Evolutionary conservation across 2,329 filamentous ascomycete genomes (phyloP).

Genomic region (Penicillium polonicum): DNA sequence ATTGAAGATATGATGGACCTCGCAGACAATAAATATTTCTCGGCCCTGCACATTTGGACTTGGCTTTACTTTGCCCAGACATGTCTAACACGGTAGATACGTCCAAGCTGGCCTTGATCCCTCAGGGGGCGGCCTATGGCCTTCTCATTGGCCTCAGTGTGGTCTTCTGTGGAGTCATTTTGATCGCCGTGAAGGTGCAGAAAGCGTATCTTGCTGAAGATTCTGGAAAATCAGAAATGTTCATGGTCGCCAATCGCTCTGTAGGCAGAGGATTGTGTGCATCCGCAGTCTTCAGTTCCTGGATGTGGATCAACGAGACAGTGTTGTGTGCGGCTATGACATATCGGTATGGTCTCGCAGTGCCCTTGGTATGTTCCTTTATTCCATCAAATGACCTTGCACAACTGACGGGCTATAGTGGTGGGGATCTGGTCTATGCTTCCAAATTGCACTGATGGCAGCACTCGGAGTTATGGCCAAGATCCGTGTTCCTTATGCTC

Average conservation of each 20-base stretch:
- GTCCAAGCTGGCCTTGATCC: slow-evolving; percentile 24
- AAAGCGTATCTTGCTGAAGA: slow-evolving; percentile 32
- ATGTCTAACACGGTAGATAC: slow-evolving; percentile 23
- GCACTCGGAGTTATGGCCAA: slow-evolving; percentile 51
- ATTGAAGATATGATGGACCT: not conserved
- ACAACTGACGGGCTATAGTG: slow-evolving; percentile 23
- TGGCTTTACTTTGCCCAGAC: slow-evolving; percentile 2
- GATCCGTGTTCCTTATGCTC: slow-evolving; percentile 51
- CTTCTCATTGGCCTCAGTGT: slow-evolving; percentile 51
- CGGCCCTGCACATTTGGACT: not conserved
- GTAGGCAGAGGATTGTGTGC: slow-evolving; percentile 40
- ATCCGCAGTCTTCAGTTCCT: slow-evolving; percentile 40
- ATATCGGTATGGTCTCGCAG: slow-evolving; percentile 37
- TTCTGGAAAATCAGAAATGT: slow-evolving; percentile 44
- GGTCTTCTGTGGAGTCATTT: slow-evolving; percentile 49
- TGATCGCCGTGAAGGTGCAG: slow-evolving; percentile 49
- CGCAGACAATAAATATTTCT: slow-evolving; percentile 12
- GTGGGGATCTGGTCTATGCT: slow-evolving; percentile 44
- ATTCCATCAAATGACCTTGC: not conserved
- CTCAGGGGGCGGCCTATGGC: slow-evolving; percentile 43
- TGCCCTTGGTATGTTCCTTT: slow-evolving; percentile 31
- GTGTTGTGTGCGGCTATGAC: slow-evolving; percentile 36
- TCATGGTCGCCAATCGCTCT: slow-evolving; percentile 41
- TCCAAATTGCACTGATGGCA: slow-evolving; percentile 53
- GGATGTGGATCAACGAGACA: slow-evolving; percentile 44